Percentiles rank a stretch among this genome's conserved stretches.
These are phyloP conservation scores for Crithidia bombi DNA, from an alignment of 208 protist genomes.

Conservation along the genomic window DNA sequence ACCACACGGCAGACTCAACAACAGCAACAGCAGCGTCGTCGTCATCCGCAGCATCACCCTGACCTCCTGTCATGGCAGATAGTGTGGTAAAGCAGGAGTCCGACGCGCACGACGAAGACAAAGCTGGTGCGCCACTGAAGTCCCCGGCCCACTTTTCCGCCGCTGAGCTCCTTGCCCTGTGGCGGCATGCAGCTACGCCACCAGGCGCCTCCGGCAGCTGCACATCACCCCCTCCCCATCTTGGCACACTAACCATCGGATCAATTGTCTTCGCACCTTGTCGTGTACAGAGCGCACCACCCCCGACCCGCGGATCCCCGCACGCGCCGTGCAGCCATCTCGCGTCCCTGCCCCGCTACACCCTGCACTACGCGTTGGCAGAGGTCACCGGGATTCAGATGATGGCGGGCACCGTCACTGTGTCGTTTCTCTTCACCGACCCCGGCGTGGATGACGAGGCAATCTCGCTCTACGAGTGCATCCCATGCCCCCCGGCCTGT, in stretches of 20 bases:
- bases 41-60: background rate
- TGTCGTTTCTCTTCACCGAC: conserved; percentile 62
- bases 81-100: conserved; percentile 13
- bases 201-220: background rate
- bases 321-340: background rate
- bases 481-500: conserved; percentile 54
- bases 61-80: background rate
- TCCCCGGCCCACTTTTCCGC: conserved; percentile 3
- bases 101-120: background rate
- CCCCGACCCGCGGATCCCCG: background rate
- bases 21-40: background rate
- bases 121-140: background rate
- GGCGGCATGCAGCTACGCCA: conserved; percentile 8
- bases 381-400: conserved; percentile 77
- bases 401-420: conserved; percentile 62
- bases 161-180: conserved; percentile 24
- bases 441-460: conserved; percentile 76
- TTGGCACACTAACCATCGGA: conserved; percentile 31
- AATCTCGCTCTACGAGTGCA: conserved; percentile 62
- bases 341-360: conserved; percentile 9
- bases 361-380: conserved; percentile 47
- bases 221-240: background rate
- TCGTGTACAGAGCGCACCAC: conserved; percentile 9
- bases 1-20: too few relatives aligned
- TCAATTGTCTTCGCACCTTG: conserved; percentile 36